A percentile compares a stretch with the other conserved stretches of the same genome.
Conservation (phyloP, 2,329 filamentous ascomycete species). For the Colletotrichum tanaceti region DNA sequence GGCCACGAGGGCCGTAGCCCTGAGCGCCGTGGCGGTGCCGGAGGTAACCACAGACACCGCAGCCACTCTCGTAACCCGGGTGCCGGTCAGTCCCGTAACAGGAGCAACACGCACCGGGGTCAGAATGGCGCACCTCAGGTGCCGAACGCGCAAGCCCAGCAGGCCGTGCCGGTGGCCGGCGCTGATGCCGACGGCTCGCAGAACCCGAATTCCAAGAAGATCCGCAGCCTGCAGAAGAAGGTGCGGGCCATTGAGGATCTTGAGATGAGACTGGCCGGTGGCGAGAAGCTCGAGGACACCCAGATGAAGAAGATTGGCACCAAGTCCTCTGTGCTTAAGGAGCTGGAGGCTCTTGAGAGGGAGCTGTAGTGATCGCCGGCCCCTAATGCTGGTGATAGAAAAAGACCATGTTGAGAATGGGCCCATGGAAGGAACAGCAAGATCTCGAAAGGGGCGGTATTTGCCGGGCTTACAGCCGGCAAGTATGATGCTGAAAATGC, state of each 20-base stretch:
- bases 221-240: slow-evolving; percentile 94
- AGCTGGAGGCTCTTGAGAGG: slow-evolving; percentile 72
- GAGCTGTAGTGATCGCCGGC: slow-evolving; percentile 23
- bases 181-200: slow-evolving; percentile 59
- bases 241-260: slow-evolving; percentile 97
- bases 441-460: neutral
- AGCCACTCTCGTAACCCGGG: slow-evolving; percentile 66
- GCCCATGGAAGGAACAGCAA: neutral
- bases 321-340: slow-evolving; percentile 84
- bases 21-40: slow-evolving; percentile 67
- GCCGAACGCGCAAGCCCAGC: slow-evolving; percentile 45
- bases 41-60: slow-evolving; percentile 57
- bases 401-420: neutral
- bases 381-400: too few species aligned
- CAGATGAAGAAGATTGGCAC: slow-evolving; percentile 98
- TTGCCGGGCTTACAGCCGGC: neutral
- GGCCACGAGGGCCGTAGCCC: slow-evolving; percentile 69
- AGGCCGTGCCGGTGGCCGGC: slow-evolving; percentile 44
- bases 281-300: slow-evolving; percentile 97
- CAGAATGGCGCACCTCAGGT: slow-evolving; percentile 44
- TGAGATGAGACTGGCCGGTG: slow-evolving; percentile 93
- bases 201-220: slow-evolving; percentile 91
- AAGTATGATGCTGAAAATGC: neutral
- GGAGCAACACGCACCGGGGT: slow-evolving; percentile 61
- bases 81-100: slow-evolving; percentile 60